Evolutionary conservation across 495 filamentous ascomycete genomes (phyloP).

Genomic region (Penicillium robsamsonii): DNA sequence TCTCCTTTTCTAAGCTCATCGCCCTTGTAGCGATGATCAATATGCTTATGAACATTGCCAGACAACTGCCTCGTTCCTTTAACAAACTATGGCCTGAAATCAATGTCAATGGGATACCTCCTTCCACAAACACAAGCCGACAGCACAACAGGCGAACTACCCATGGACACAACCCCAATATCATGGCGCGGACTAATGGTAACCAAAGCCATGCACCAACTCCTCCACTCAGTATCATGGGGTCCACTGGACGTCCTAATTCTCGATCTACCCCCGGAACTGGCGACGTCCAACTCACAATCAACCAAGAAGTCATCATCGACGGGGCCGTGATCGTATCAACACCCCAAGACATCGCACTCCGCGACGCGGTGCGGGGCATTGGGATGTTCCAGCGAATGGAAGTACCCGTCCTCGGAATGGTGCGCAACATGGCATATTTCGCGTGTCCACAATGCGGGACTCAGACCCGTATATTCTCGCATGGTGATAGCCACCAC

Average conservation of each 20-base stretch:
- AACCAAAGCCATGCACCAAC: conserved; percentile 93
- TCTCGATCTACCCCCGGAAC: conserved; percentile 93
- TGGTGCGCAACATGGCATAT: conserved; percentile 93
- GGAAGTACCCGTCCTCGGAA: conserved; percentile 74
- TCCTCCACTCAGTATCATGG: conserved; percentile 94
- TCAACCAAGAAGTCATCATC: conserved; percentile 85
- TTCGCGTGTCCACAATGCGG: conserved; percentile 80
- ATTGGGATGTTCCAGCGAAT: conserved; percentile 89
- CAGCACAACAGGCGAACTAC: conserved; percentile 25
- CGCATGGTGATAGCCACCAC: conserved; percentile 39
- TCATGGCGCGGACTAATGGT: conserved; percentile 97
- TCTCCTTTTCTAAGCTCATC: background rate
- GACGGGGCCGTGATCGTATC: conserved; percentile 89
- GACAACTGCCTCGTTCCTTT: conserved; percentile 82
- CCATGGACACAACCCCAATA: conserved; percentile 71
- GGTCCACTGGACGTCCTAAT: conserved; percentile 79
- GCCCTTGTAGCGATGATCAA: background rate
- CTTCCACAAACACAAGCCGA: conserved; percentile 46
- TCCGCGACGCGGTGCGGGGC: conserved; percentile 85
- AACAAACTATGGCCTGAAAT: conserved; percentile 93
- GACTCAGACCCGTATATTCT: conserved; percentile 74
- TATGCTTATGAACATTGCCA: conserved; percentile 25
- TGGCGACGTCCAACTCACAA: conserved; percentile 88
- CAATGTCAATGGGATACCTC: conserved; percentile 98
- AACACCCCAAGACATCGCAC: conserved; percentile 87